Evolutionary conservation across 495 filamentous ascomycete genomes (phyloP).

Genomic region (Tirmania nivea): DNA sequence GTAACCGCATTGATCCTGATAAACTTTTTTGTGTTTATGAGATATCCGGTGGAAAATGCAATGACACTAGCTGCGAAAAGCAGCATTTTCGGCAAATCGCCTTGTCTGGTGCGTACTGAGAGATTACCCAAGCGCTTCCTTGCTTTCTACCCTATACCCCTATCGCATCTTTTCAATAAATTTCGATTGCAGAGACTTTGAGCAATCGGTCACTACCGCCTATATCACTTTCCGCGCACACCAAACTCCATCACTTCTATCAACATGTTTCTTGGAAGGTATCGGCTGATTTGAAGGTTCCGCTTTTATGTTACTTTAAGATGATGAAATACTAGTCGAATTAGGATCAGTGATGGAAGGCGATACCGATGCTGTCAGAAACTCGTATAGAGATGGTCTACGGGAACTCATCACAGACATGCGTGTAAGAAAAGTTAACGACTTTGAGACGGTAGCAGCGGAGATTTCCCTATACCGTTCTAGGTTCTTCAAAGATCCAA

Average conservation of each 20-base stretch:
- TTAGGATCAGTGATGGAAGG: slow-evolving; percentile 54
- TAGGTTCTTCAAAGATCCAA: slow-evolving; percentile 17
- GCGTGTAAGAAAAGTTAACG: slow-evolving; percentile 48
- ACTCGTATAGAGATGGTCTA: slow-evolving; percentile 52
- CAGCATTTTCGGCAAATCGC: slow-evolving; percentile 67
- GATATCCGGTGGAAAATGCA: slow-evolving; percentile 50
- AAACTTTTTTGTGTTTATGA: slow-evolving; percentile 55
- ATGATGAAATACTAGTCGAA: slow-evolving; percentile 68
- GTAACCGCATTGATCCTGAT: slow-evolving; percentile 57
- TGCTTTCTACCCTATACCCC: no score
- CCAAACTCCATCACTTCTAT: not conserved
- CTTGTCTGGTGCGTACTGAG: slow-evolving; percentile 51
- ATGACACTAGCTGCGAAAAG: slow-evolving; percentile 41
- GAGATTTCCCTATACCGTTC: slow-evolving; percentile 62
- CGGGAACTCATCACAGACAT: slow-evolving; percentile 54
- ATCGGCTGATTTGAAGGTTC: slow-evolving; percentile 38
- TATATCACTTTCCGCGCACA: not conserved
- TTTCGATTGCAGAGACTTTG: no score
- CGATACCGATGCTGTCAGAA: slow-evolving; percentile 44
- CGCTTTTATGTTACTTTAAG: slow-evolving; percentile 32
- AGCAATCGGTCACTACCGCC: no score
- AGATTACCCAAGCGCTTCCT: not conserved
- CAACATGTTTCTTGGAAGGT: slow-evolving; percentile 5
- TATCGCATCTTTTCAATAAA: no score
- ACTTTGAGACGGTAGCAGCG: slow-evolving; percentile 58